Evolutionary conservation across 1,139 yeast species (phyloP).

Genomic region (Saccharomycopsis phalli): DNA sequence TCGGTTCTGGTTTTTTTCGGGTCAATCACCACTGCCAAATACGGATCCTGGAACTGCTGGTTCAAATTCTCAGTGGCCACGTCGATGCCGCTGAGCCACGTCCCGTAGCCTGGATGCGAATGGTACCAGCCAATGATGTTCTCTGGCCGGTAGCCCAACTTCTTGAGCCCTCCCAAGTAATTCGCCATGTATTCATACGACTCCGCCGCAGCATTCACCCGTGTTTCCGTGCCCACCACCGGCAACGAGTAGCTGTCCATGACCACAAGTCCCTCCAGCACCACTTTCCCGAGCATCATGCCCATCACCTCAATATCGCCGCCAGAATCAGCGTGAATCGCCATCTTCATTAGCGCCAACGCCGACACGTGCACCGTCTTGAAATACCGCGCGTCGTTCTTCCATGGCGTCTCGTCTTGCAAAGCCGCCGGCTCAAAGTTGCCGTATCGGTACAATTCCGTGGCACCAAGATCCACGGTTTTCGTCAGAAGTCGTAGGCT

Average conservation of each 20-base stretch:
- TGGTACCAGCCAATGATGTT: constrained; percentile 92
- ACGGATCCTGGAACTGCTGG: constrained; percentile 86
- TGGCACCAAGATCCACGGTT: too few relatives aligned
- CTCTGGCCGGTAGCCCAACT: constrained; percentile 41
- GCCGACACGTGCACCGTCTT: constrained; percentile 60
- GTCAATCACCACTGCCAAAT: constrained; percentile 80
- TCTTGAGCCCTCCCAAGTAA: constrained; percentile 55
- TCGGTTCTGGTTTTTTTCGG: constrained; percentile 62
- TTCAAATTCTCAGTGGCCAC: constrained; percentile 80
- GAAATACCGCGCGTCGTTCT: constrained; percentile 49
- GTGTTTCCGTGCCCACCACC: constrained; percentile 90
- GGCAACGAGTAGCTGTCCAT: constrained; percentile 83
- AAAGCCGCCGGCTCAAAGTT: constrained; percentile 10
- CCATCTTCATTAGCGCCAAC: constrained; percentile 70
- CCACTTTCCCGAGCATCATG: constrained; percentile 73
- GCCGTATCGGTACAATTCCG: constrained; percentile 6
- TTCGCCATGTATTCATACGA: constrained; percentile 94
- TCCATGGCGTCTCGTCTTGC: constrained; percentile 34
- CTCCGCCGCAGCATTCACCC: constrained; percentile 91
- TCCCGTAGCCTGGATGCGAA: constrained; percentile 96
- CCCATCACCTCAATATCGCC: constrained; percentile 96
- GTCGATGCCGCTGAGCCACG: constrained; percentile 88
- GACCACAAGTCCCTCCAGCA: constrained; percentile 52
- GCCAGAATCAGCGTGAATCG: constrained; percentile 75
- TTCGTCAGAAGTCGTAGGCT: constrained; percentile 30